These are phyloP conservation scores for Spizellomyces punctatus DNA, from an alignment of 192 early-diverging fungal genomes.

Conservation along the genomic window DNA sequence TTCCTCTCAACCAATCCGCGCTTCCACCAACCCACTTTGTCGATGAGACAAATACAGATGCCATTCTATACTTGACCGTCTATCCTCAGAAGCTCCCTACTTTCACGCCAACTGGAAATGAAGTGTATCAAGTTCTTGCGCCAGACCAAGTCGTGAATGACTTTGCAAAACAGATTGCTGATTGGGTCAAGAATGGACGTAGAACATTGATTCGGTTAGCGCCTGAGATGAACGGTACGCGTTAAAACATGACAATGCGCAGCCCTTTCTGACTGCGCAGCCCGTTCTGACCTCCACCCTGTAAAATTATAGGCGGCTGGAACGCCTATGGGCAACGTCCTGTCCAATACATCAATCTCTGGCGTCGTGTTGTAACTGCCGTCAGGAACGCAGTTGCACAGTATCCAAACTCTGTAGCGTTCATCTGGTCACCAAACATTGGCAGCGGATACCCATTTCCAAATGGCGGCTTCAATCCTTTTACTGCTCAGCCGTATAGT, in stretches of 20 bases:
- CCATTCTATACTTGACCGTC: conserved; percentile 34
- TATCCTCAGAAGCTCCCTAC: conserved; percentile 15
- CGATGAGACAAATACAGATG: conserved; percentile 27
- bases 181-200: conserved; percentile 18
- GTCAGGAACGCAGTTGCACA: conserved; percentile 1
- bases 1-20: conserved; percentile 26
- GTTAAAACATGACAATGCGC: not conserved
- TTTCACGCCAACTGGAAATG: conserved; percentile 12
- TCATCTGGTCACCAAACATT: conserved; percentile 28
- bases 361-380: conserved; percentile 22
- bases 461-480: conserved; percentile 4
- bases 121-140: conserved; percentile 15
- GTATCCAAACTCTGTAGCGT: conserved; percentile 15
- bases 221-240: conserved; percentile 41
- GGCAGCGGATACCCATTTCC: conserved; percentile 46
- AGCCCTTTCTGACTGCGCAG: no score
- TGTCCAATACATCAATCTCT: conserved; percentile 16
- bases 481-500: not conserved
- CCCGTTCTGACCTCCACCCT: no score
- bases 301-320: conserved; percentile 13
- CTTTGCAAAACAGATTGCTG: conserved; percentile 25
- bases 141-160: conserved; percentile 18
- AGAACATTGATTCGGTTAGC: conserved; percentile 26
- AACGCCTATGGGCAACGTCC: conserved; percentile 34
- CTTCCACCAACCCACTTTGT: conserved; percentile 17